Base-by-base conservation (phyloP, 23 red algal genomes). In the Cyanidium caldarium region DNA sequence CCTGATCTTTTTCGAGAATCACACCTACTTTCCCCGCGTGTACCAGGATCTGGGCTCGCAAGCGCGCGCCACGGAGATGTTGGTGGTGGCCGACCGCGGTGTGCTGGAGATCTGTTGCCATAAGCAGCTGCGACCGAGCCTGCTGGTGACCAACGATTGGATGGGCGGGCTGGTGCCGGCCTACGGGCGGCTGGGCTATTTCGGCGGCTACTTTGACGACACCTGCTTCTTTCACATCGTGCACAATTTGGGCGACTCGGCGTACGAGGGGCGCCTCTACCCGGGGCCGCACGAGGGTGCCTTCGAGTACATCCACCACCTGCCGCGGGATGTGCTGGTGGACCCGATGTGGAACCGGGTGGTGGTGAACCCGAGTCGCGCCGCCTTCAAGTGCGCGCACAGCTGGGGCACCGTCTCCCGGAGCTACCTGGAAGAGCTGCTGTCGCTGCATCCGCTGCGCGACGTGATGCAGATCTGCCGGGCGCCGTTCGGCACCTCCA, bases 201-300 rank as follows among this genome's bases (percentile, higher is more conserved):
- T 98, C 75, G 92, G 84, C 26, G 61, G 75, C 19, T 98, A 86
- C 69, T 98, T 86, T 78, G 72, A 88, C 38, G 42, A 87, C 44
- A 98, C 92, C 21, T 84, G 70, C 25, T 98, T 98, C 67, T 98
- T 98, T 72, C 92, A 98, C 42, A 46, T 98, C 14, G 73, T 98
- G 36, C 92, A 98, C 58, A 98, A 98, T 68, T 72, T 98, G 42
- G 92, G 92, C 31, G 83, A 85, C 44, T 82, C 74, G 14, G 84
- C 77, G 1, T 98, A 98, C 45, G 92, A 98, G 70, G 92, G 92
- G 34, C 58, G 92, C 31, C 69, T 84, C 0, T 98, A 98, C 76
- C 92, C 92, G 10, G 43, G 44, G 20, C 68, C 76, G 44, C 41
- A 68, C 45, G 77, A 98, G 68, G 92, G 80, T 1, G 65, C 69